phyloP scores from a whole-genome alignment of 1,284 basidiomycete species.

The Ganoderma multipileum region DNA sequence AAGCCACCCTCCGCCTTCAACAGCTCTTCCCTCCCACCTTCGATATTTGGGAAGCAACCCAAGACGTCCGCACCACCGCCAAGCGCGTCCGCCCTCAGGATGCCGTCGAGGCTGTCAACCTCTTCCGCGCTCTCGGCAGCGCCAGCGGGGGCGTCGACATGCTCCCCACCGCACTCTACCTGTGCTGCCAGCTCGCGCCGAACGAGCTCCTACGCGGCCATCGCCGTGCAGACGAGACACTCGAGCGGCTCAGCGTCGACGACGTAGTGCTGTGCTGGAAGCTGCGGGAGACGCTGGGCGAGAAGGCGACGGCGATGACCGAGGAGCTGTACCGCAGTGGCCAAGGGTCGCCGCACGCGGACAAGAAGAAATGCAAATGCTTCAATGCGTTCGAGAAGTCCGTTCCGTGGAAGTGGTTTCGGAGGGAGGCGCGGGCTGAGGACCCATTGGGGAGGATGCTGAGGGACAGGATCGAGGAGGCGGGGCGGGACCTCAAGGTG shows the following conservation, averaged over 20 bases:
- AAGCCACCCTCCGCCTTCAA: neutral
- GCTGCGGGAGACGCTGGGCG: neutral
- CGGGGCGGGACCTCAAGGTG: neutral
- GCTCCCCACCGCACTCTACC: constrained; percentile 10
- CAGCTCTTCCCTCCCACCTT: constrained; percentile 1
- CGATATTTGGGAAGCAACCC: neutral
- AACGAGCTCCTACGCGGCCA: constrained; percentile 1
- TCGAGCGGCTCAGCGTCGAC: constrained; percentile 3
- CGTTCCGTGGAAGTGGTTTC: neutral
- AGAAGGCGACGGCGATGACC: neutral
- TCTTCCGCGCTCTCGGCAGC: neutral
- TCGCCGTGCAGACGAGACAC: neutral
- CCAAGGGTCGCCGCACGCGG: neutral
- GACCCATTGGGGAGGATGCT: neutral
- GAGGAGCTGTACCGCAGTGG: neutral
- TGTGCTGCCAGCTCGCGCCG: constrained; percentile 1
- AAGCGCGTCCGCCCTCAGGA: constrained; percentile 1
- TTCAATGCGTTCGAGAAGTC: neutral
- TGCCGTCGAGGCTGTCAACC: constrained; percentile 7
- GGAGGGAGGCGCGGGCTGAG: neutral
- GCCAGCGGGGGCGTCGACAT: neutral
- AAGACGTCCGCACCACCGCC: neutral
- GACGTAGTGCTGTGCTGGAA: constrained; percentile 10
- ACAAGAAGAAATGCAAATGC: neutral
- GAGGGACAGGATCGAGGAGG: neutral